Base-by-base conservation (phyloP, 2,329 filamentous ascomycete genomes). In the Trichoderma koningii region DNA sequence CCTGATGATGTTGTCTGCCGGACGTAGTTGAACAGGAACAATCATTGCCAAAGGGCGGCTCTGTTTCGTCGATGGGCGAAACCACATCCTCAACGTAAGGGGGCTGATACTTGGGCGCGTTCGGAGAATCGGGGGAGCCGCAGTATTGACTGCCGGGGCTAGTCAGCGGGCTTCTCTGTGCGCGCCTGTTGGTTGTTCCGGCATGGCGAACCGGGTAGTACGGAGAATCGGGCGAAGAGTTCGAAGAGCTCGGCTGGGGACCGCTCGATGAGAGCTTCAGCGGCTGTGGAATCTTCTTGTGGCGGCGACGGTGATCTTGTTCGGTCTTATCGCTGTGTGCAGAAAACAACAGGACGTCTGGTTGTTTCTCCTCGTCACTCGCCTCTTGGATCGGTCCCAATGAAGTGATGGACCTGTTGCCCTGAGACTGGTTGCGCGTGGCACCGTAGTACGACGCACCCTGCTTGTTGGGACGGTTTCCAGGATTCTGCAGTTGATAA, bases 171-270 rank as follows among this genome's bases (percentile, higher is more conserved):
- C 67, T 68, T 26, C 75, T 67, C 50, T 75, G 69, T 21, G 71
- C 72, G 57, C 74, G 70, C 12, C 75, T 73, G 17, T 70, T 68
- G 26, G 71, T 68, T 28, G 75, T 73, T 30, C 73, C 71, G 34
- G 67, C 51, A 17, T 51, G 69, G 21, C 74, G 70, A 12, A 68
- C 66, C 4, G 72, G 70, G 34, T 64, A 68, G 56, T 70, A 72
- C 7, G 68, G 64, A 0, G 68, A 64, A 6, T 57, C 47, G 28
- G 68, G 59, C 7, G 55, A 60, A 23, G 59, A 53, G 26, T 53
- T 68, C 10, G 50, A 47, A 4, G 63, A 63, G 50, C 52, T 63
- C 5, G 45, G 21, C 14, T 51, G 48, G 15, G 47, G 56, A 28
- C 38, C 56, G 19, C 14, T 15, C n/a, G 55, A 38, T 15, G 53